Evolutionary conservation across 768 basidiomycete genomes (phyloP), one percentile per base, ranked within the genome.

Genomic region (Gautieria morchelliformis): DNA sequence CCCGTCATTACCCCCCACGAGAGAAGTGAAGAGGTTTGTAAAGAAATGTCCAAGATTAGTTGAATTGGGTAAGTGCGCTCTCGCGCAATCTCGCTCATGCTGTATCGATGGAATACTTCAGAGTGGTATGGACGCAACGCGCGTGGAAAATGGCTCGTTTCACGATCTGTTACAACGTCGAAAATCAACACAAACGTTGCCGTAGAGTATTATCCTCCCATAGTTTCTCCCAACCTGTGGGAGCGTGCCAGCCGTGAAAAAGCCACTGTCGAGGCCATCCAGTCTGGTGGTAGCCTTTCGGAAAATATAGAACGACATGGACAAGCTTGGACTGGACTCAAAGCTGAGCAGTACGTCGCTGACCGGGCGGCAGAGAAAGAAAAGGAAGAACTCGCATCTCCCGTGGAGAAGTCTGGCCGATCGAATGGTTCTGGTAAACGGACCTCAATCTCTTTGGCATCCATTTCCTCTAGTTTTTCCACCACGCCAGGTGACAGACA

Each of bases 21-120:
- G 72, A 51, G 72, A 74, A 53, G 63, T 74, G 48, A 73, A 71
- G 58, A 66, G 71, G 32, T 70, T 74, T 59, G 69, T 68, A 44
- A 67, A 71, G 50, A 69, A 69, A 52, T 72, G 67, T 56, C 65
- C 70, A n/a, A 65, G 62, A 56, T 58, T 74, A n/a, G 60, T 62
- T 24, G 42, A 63, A 35, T 53, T 74, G 47, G 68, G 71, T 71
- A 59, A 19, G 65, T 60, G 12, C 19, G 14, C 19, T 22, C 35
- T 33, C 24, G 37, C 19, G 19, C 17, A 22, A 46, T 35, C 32
- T 58, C 22, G 20, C 40, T 48, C 40, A 9, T 20, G 42, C 37
- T 50, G 47, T 42, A 49, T 42, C 45, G 37, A 54, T 48, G 41
- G 20, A 30, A 42, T 42, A 10, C 46, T 30, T 52, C 33, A 71